Evolutionary conservation across 73 alveolate species (phyloP).

Genomic region (Halteria grandinella): DNA sequence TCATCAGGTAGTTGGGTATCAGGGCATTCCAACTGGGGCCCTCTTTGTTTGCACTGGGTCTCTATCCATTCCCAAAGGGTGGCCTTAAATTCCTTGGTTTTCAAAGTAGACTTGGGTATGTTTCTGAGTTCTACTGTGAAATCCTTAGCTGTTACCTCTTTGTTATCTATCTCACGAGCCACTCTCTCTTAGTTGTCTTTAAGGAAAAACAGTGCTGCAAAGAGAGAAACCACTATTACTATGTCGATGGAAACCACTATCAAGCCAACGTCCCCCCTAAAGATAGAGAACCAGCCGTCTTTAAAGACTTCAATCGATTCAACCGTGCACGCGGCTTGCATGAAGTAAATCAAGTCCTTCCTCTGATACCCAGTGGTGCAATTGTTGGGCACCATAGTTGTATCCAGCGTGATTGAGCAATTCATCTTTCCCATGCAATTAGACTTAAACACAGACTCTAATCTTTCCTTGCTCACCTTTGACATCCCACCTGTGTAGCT

Average conservation of each 20-base stretch:
- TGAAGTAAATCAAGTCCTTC: neutral
- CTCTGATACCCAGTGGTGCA: neutral
- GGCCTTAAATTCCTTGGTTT: constrained; percentile 27
- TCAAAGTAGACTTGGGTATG: constrained; percentile 42
- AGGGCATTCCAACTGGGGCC: neutral
- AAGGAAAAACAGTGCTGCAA: constrained; percentile 25
- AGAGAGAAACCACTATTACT: constrained; percentile 1
- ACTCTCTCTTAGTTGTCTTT: constrained; percentile 14
- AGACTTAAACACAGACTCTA: neutral
- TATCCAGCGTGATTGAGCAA: constrained; percentile 9
- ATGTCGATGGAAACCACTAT: constrained; percentile 41
- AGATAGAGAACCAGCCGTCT: neutral
- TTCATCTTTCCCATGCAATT: constrained; percentile 36
- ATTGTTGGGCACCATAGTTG: constrained; percentile 18
- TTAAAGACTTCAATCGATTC: constrained; percentile 14
- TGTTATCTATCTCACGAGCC: constrained; percentile 29
- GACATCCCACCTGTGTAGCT: neutral
- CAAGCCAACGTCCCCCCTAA: constrained; percentile 31
- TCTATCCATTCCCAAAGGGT: constrained; percentile 44
- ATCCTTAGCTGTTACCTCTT: constrained; percentile 39
- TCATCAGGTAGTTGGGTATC: neutral
- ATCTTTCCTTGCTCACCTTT: neutral
- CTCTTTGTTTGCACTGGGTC: neutral
- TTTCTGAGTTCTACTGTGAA: constrained; percentile 41
- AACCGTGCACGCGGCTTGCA: constrained; percentile 38